Evolutionary conservation across 2,329 filamentous ascomycete genomes (phyloP).

Genomic region (Nigrospora osmanthi): DNA sequence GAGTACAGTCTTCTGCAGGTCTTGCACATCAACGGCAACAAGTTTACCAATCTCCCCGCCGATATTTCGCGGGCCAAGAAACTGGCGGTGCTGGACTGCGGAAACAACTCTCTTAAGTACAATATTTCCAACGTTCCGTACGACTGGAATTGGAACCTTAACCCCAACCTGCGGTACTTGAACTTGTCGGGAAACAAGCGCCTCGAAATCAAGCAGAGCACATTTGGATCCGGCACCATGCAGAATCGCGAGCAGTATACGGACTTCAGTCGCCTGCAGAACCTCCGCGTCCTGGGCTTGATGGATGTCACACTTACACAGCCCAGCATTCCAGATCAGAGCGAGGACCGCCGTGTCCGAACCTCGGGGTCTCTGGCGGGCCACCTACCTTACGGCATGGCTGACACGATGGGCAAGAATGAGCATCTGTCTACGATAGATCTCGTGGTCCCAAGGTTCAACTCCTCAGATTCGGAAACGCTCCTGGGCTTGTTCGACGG

Average conservation of each 20-base stretch:
- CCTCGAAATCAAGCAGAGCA: slow-evolving; percentile 74
- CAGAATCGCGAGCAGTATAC: slow-evolving; percentile 66
- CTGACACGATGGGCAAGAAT: slow-evolving; percentile 84
- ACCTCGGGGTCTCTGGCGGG: slow-evolving; percentile 95
- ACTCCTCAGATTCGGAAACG: slow-evolving; percentile 82
- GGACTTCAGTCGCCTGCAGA: slow-evolving; percentile 78
- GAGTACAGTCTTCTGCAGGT: slow-evolving; percentile 81
- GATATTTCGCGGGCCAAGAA: slow-evolving; percentile 93
- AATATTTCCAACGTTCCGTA: slow-evolving; percentile 99
- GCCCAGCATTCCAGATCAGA: slow-evolving; percentile 89
- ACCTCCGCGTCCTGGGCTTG: slow-evolving; percentile 80
- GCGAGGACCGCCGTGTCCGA: slow-evolving; percentile 86
- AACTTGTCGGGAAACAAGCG: slow-evolving; percentile 97
- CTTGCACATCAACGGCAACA: slow-evolving; percentile 93
- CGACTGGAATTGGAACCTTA: slow-evolving; percentile 99
- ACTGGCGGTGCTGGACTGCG: slow-evolving; percentile 85
- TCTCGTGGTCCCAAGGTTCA: slow-evolving; percentile 87
- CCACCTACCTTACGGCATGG: slow-evolving; percentile 92
- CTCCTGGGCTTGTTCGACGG: slow-evolving; percentile 95
- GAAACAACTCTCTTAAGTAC: slow-evolving; percentile 93
- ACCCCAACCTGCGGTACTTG: slow-evolving; percentile 87
- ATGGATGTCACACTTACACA: slow-evolving; percentile 98
- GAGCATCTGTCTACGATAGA: slow-evolving; percentile 95
- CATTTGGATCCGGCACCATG: slow-evolving; percentile 38
- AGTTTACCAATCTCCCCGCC: slow-evolving; percentile 92